These are phyloP conservation scores for Cercophora sp. DNA, from an alignment of 495 filamentous ascomycete species.

Conservation along the genomic window DNA sequence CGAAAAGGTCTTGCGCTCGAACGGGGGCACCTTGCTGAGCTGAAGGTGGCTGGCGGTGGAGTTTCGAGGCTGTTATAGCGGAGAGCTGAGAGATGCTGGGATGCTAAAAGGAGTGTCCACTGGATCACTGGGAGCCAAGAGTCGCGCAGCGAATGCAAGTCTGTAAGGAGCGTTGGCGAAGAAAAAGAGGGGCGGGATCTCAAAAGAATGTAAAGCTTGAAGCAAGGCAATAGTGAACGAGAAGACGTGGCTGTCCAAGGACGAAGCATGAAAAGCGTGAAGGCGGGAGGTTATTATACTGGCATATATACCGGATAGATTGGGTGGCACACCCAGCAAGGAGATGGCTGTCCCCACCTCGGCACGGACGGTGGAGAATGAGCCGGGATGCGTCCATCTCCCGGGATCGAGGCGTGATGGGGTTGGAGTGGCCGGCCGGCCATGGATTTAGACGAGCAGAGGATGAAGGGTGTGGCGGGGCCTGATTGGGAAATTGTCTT, in stretches of 20 bases:
- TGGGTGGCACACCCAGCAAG: slow-evolving; percentile 10
- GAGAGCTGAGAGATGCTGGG: too few relatives aligned
- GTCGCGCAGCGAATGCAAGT: slow-evolving; percentile 1
- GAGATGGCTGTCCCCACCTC: not conserved
- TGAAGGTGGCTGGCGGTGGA: too few relatives aligned
- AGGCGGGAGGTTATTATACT: slow-evolving; percentile 8
- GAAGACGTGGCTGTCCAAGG: not conserved
- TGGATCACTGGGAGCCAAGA: not conserved
- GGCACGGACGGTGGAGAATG: slow-evolving; percentile 9
- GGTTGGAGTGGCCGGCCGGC: not conserved
- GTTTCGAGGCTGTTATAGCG: too few relatives aligned
- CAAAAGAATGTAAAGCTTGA: too few relatives aligned
- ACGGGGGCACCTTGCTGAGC: too few relatives aligned
- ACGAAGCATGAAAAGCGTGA: not conserved
- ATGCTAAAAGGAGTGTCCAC: not conserved
- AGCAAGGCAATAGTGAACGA: slow-evolving; percentile 1
- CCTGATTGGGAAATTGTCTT: slow-evolving; percentile 18
- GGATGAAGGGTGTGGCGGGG: slow-evolving; percentile 18
- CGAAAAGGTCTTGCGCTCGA: too few relatives aligned
- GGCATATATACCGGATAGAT: slow-evolving; percentile 21
- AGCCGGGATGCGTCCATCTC: slow-evolving; percentile 2
- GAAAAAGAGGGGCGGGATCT: not conserved
- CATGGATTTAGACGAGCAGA: too few relatives aligned
- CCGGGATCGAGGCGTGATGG: slow-evolving; percentile 1
- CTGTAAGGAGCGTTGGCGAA: not conserved